Evolutionary conservation across 306 rosid species (phyloP), one percentile per base, ranked within the genome.

Genomic region (Cucumis cinereus): DNA sequence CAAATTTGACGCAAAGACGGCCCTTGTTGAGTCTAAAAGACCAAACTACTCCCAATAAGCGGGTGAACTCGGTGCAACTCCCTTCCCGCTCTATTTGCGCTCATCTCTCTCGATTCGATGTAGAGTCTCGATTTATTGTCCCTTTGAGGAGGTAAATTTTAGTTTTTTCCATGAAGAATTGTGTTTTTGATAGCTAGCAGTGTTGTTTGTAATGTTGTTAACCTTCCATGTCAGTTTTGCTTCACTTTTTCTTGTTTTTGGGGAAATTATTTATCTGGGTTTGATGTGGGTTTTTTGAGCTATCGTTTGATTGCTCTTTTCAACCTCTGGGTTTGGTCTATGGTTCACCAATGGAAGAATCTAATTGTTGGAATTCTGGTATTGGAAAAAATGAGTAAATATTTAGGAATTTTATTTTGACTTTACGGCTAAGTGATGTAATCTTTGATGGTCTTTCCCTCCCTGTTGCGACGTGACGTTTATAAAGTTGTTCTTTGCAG

Each of bases 131-230:
- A 8, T 78, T 82, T 40, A n/a, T 77, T 9, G 41, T 81, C 22
- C 55, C 78, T 52, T 57, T 79, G 28, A 35, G 68, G 60, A 85
- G 89, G 93, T 92, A 75, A 26, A 10, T 50, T 68, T 66, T 54
- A 3, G 28, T 50, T 3, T 8, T 33, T 67, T 5, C 45, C 22
- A 0, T 45, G 52, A 16, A 30, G 28, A 9, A 10, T 72, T 50
- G 17, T 9, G 40, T 30, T 72, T 20, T 72, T 8, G 43, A 50
- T 30, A 0, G 20, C 43, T 71, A 26, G 14, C 23, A 14, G 16
- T 71, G 40, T 47, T 71, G 59, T 9, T 26, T 45, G n/a, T 47
- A 14, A 23, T 47, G 38, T 68, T 41, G 20, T 23, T 69, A 26
- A 2, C 11, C 58, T 49, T 12, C n/a, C 26, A 12, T 20, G 8